Evolutionary conservation across 306 rosid species (phyloP), one percentile per base, ranked within the genome.

Genomic region (Macrotyloma uniflorum): DNA sequence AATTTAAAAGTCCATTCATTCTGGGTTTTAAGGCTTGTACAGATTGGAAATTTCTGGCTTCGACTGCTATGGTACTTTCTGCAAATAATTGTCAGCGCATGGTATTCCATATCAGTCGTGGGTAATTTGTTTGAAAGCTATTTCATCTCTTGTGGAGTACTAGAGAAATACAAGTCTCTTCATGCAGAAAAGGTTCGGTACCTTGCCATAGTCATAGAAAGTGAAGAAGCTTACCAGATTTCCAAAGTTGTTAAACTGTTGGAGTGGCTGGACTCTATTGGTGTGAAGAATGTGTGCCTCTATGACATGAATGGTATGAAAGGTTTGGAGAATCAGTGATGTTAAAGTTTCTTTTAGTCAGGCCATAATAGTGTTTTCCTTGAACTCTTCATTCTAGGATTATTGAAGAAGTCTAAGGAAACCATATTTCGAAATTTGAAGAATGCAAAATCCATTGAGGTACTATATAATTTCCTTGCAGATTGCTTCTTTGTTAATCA

Each of bases 161-260:
- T 81, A 22, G 81, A 86, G 79, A 81, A 74, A 43, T 89, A 88
- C 88, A 85, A 85, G 83, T 78, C 83, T 78, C 83, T 89, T 50
- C 65, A 65, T 69, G 11, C 55, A n/a, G 85, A 54, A 46, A 90
- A 82, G 61, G 74, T 92, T 59, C 81, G 2, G 76, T 80, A 80
- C 87, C 93, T 94, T 42, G 97, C 96, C 20, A 73, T 94, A 72
- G 98, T 88, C 69, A 79, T 94, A 54, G 98, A 91, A 80, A 92
- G 96, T 83, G 97, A 92, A 67, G 97, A 92, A 45, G 95, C 97
- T 36, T 78, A 55, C 77, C 80, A 90, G 55, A 90, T 79, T 61
- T 83, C 84, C 62, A 88, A 82, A 84, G 78, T 94, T 75, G 84
- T 82, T 83, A 74, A 83, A 76, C 95, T 94, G 79, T 70, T 94